Conservation (phyloP, 257 asterid genomes). For the Solanum clarkiae region DNA sequence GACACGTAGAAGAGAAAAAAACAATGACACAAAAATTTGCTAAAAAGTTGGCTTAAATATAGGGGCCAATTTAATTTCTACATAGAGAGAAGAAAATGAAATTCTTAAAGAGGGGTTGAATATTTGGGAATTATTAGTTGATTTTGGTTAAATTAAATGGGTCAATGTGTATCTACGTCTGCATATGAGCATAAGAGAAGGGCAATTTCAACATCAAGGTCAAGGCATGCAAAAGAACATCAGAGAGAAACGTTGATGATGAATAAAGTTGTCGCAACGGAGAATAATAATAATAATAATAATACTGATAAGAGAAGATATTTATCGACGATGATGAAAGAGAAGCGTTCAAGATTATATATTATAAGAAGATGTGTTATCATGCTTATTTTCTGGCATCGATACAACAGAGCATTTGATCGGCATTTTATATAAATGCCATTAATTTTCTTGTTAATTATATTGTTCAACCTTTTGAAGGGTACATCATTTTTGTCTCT, state of each 20-base stretch:
- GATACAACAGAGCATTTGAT: neutral
- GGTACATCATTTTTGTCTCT: neutral
- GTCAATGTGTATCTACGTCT: constrained; percentile 18
- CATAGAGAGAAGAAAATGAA: neutral
- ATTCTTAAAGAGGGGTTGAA: neutral
- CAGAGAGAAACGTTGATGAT: neutral
- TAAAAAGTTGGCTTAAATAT: neutral
- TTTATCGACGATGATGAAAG: neutral
- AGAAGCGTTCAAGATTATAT: constrained; percentile 21
- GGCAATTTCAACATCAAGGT: neutral
- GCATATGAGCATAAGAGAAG: constrained; percentile 1
- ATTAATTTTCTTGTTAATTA: neutral
- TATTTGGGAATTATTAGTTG: neutral
- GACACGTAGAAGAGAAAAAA: neutral
- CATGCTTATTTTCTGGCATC: constrained; percentile 25
- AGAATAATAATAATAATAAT: neutral
- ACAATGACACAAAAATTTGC: neutral
- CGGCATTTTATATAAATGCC: neutral
- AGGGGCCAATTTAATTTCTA: neutral
- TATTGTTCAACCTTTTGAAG: neutral
- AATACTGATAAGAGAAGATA: neutral
- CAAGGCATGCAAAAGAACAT: neutral
- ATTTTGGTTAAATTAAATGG: constrained; percentile 3
- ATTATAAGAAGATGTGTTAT: constrained; percentile 14
- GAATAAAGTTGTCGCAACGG: neutral